phyloP scores from a whole-genome alignment of 169 alveolate species.

The Plasmodium malariae region DNA sequence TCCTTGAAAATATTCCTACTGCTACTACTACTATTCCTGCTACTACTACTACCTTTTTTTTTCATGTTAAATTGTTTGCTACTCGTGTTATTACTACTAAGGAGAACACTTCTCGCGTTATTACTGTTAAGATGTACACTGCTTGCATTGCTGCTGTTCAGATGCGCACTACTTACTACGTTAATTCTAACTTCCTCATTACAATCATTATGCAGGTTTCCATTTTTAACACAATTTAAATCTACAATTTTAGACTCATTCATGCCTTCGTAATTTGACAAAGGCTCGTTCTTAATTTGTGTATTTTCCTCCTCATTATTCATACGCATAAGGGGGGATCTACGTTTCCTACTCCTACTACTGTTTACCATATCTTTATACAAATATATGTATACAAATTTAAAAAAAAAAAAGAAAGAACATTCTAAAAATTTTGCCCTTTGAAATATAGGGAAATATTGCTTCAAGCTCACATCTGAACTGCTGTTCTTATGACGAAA shows the following conservation, averaged over 20 bases:
- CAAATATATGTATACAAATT: constrained; percentile 33
- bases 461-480: constrained; percentile 16
- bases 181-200: neutral
- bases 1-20: neutral
- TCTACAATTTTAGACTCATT: neutral
- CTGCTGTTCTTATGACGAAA: neutral
- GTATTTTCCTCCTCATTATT: neutral
- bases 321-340: neutral
- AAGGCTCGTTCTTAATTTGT: neutral
- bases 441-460: constrained; percentile 26
- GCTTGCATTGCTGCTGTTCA: constrained; percentile 6
- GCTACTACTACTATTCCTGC: neutral
- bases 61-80: too few species aligned
- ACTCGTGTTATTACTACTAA: neutral
- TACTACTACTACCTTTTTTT: too few species aligned
- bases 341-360: too few species aligned
- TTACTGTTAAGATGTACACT: neutral
- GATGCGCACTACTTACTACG: neutral
- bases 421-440: constrained; percentile 16
- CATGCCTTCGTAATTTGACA: neutral
- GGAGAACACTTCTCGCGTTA: neutral
- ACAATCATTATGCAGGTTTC: neutral
- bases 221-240: too few species aligned
- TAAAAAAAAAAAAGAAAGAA: constrained; percentile 56
- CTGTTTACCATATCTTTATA: constrained; percentile 1